Conservation (phyloP, 164 flowering plant genomes). For the Nymphaea colorata region DNA sequence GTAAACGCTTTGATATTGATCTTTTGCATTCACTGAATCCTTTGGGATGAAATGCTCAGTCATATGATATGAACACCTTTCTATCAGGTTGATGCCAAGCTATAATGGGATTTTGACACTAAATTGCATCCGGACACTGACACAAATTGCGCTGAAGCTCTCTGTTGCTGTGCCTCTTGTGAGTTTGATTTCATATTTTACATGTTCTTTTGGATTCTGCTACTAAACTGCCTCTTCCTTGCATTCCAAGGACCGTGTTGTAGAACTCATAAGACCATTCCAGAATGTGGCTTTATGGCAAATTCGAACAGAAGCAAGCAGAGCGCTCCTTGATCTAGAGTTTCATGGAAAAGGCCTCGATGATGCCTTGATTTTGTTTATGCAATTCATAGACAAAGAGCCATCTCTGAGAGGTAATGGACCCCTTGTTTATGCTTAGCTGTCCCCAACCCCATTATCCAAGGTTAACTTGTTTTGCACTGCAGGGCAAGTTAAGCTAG, state of each 20-base stretch:
- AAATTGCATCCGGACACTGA: constrained; percentile 79
- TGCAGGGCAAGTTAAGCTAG: constrained; percentile 78
- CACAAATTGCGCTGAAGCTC: constrained; percentile 70
- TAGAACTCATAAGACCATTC: constrained; percentile 63
- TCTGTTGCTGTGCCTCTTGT: constrained; percentile 65
- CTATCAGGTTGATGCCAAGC: constrained; percentile 85
- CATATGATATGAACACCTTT: background rate
- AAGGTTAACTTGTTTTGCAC: background rate
- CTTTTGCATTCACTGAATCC: too few species aligned
- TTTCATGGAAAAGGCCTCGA: constrained; percentile 58
- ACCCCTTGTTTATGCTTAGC: background rate
- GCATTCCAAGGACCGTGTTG: constrained; percentile 52
- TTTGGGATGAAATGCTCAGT: too few species aligned
- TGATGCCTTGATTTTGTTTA: constrained; percentile 58
- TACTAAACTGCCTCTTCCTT: background rate
- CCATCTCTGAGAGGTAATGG: constrained; percentile 51
- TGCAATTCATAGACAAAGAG: constrained; percentile 53
- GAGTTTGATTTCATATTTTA: constrained; percentile 9
- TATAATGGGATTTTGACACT: constrained; percentile 82
- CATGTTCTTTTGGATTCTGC: background rate
- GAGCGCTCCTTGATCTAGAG: constrained; percentile 84
- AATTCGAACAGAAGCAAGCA: constrained; percentile 77
- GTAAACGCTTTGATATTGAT: background rate
- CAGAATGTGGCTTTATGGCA: constrained; percentile 49
- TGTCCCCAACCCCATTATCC: background rate